phyloP scores from a whole-genome alignment of 1,139 yeast genomes.

The Candida neerlandica region DNA sequence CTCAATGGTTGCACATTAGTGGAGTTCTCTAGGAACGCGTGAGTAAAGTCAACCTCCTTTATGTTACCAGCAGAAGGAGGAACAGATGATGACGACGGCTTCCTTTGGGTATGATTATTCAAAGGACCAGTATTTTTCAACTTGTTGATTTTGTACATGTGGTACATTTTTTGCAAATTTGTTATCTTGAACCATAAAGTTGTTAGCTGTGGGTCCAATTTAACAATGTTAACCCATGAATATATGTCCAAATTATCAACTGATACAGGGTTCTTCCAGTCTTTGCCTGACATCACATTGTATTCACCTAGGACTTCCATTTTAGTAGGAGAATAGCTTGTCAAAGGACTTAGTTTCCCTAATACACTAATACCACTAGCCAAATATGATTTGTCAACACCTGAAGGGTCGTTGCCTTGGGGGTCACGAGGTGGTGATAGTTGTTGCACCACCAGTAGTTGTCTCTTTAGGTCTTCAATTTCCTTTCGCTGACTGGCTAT shows the following conservation, averaged over 20 bases:
- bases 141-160: constrained; percentile 36
- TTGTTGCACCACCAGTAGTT: constrained; percentile 32
- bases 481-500: constrained; percentile 33
- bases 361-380: constrained; percentile 16
- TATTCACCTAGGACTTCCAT: constrained; percentile 25
- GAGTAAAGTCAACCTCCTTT: constrained; percentile 32
- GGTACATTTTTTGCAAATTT: constrained; percentile 44
- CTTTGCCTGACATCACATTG: constrained; percentile 2
- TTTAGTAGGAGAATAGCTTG: constrained; percentile 17
- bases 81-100: constrained; percentile 7
- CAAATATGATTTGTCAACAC: constrained; percentile 5
- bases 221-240: constrained; percentile 45
- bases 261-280: neutral
- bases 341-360: constrained; percentile 21
- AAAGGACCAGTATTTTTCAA: constrained; percentile 8
- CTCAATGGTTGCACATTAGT: constrained; percentile 2
- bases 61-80: constrained; percentile 10
- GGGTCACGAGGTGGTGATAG: constrained; percentile 19
- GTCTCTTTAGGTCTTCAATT: constrained; percentile 39
- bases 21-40: constrained; percentile 15
- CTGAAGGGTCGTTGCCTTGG: neutral
- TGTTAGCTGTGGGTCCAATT: constrained; percentile 45
- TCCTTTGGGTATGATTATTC: constrained; percentile 6
- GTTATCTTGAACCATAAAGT: constrained; percentile 46
- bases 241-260: constrained; percentile 20